phyloP scores from a whole-genome alignment of 768 basidiomycete species.

The Hemileccinum rubropunctum region DNA sequence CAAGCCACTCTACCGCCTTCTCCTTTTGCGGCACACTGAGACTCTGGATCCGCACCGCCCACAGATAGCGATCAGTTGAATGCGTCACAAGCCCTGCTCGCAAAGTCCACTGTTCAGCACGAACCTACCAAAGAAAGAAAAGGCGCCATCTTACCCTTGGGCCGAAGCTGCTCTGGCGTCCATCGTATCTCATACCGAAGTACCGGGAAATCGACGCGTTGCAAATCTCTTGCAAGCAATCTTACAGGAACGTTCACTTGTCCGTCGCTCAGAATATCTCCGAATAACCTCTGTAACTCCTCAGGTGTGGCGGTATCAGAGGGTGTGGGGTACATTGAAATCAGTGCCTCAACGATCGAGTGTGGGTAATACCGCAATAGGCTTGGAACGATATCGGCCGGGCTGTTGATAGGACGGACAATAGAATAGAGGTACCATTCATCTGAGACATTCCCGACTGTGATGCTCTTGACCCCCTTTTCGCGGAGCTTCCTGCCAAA shows the following conservation, averaged over 20 bases:
- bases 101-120: not conserved
- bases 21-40: slow-evolving; percentile 44
- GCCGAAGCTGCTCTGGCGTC: slow-evolving; percentile 58
- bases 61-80: slow-evolving; percentile 60
- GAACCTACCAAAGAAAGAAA: not conserved
- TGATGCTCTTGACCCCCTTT: slow-evolving; percentile 59
- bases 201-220: slow-evolving; percentile 53
- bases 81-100: slow-evolving; percentile 66
- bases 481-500: slow-evolving; percentile 51
- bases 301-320: slow-evolving; percentile 40
- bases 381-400: slow-evolving; percentile 53
- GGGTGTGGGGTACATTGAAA: slow-evolving; percentile 43
- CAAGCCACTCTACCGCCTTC: slow-evolving; percentile 57
- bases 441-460: slow-evolving; percentile 63
- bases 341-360: slow-evolving; percentile 44
- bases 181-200: slow-evolving; percentile 68
- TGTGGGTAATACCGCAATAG: slow-evolving; percentile 58
- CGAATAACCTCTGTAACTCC: slow-evolving; percentile 48
- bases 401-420: slow-evolving; percentile 52
- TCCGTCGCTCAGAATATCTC: slow-evolving; percentile 56
- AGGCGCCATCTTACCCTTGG: slow-evolving; percentile 41
- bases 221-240: slow-evolving; percentile 60
- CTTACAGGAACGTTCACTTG: slow-evolving; percentile 70
- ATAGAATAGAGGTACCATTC: slow-evolving; percentile 80
- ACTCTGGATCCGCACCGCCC: slow-evolving; percentile 54